Conservation (phyloP, 192 early-diverging fungal genomes). For the Mortierella alpina region DNA sequence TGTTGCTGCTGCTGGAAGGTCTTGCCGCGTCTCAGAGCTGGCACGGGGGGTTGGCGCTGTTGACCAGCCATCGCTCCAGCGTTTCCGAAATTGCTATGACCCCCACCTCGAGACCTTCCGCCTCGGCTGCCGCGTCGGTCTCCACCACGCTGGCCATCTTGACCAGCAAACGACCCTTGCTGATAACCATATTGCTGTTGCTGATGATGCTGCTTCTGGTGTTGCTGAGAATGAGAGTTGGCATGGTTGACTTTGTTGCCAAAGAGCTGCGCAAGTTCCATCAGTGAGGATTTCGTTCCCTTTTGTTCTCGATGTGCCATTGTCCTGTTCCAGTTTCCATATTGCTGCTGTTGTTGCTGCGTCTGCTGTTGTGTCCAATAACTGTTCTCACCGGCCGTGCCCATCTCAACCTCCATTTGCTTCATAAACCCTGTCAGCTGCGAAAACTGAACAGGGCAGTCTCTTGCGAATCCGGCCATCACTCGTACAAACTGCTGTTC, state of each 20-base stretch:
- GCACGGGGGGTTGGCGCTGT: conserved; percentile 3
- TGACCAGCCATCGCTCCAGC: background rate
- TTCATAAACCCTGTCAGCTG: conserved; percentile 46
- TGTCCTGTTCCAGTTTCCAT: conserved; percentile 3
- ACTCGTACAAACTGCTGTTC: conserved; percentile 30
- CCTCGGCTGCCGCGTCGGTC: background rate
- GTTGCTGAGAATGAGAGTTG: conserved; percentile 9
- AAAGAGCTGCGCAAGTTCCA: conserved; percentile 37
- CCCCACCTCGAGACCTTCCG: conserved; percentile 14
- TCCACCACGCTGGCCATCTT: background rate
- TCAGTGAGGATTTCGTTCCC: conserved; percentile 20
- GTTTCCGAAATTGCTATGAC: background rate
- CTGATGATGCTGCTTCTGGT: conserved; percentile 16
- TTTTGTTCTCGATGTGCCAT: conserved; percentile 10
- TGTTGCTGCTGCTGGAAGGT: conserved; percentile 52
- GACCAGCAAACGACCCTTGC: background rate
- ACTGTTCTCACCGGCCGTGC: background rate
- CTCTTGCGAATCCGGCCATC: conserved; percentile 42
- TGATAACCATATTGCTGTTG: conserved; percentile 6
- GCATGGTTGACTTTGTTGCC: conserved; percentile 24
- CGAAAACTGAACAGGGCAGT: conserved; percentile 46
- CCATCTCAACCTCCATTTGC: conserved; percentile 34
- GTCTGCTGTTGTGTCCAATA: conserved; percentile 1
- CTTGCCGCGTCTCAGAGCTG: conserved; percentile 30
- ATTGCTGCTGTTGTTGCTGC: conserved; percentile 1